Evolutionary conservation across 768 basidiomycete species (phyloP), one percentile per base, ranked within the genome.

Genomic region (Kondoa subrosea): DNA sequence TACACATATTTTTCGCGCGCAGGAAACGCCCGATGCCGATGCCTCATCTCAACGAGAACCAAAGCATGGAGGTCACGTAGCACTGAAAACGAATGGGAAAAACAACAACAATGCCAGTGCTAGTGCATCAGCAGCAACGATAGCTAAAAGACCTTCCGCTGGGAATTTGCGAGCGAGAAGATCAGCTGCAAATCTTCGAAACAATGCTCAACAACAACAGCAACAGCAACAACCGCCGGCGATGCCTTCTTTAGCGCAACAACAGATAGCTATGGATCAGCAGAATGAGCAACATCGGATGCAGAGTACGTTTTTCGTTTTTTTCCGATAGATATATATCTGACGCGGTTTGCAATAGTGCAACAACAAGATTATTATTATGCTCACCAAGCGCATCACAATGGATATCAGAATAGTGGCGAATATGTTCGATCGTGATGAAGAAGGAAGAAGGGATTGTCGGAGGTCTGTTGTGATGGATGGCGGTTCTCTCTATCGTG

Each of bases 11-110:
- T 21, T 50, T 21, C 8, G 8, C 40, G 12, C 61, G 34, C 61
- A 63, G 61, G 61, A 63, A 27, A 3, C 61, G 30, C 16, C 27
- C 3, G 16, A 17, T 15, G n/a, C n/a, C n/a, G 61, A 63, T 63
- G 61, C 4, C 26, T 12, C 8, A 21, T 21, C 30, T 32, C 16
- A n/a, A 33, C 16, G 29, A 3, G 61, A 63, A 33, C 61, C 14
- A 27, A 63, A 63, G 61, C 61, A 63, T n/a, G 61, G 61, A 27
- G 61, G 61, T 17, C 61, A 63, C 61, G 61, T 63, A 27, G 61
- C 61, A 27, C 29, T 63, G 29, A 63, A 63, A 33, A 32, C 61
- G 29, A 27, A 33, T 33, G 61, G 27, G 26, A 63, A 27, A 17
- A 3, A 4, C 8, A 59, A 59, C 26, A 4, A 4, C n/a, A n/a